Evolutionary conservation across 352 stramenopile species (phyloP).

Genomic region (Pythium myriotylum): DNA sequence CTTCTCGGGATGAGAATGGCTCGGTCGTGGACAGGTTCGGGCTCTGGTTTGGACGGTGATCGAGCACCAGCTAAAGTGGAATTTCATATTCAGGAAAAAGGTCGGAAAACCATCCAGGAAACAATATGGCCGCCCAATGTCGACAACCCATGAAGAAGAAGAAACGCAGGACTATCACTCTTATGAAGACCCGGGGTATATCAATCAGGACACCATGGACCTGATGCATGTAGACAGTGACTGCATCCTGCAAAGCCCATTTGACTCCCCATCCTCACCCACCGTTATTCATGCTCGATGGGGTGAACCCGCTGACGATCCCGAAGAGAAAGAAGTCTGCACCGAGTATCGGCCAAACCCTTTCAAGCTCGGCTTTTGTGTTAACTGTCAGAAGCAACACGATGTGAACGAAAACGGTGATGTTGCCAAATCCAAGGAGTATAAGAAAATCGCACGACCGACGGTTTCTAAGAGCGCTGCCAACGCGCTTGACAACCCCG

Average conservation of each 20-base stretch:
- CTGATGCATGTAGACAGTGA: slow-evolving; percentile 76
- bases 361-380: slow-evolving; percentile 87
- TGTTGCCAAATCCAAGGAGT: slow-evolving; percentile 70
- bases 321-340: slow-evolving; percentile 81
- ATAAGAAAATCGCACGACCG: slow-evolving; percentile 81
- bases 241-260: slow-evolving; percentile 73
- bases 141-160: slow-evolving; percentile 33
- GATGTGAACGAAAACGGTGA: slow-evolving; percentile 73
- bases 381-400: slow-evolving; percentile 91
- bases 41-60: neutral
- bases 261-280: slow-evolving; percentile 72
- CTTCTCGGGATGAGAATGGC: slow-evolving; percentile 5
- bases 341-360: slow-evolving; percentile 81
- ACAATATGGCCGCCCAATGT: slow-evolving; percentile 12
- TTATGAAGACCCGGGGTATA: slow-evolving; percentile 79
- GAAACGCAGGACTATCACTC: slow-evolving; percentile 54
- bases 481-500: slow-evolving; percentile 79
- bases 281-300: slow-evolving; percentile 86
- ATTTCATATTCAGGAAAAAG: slow-evolving; percentile 13
- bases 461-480: slow-evolving; percentile 73
- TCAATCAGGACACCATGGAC: slow-evolving; percentile 50
- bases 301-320: slow-evolving; percentile 81
- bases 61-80: neutral
- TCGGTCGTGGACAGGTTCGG: slow-evolving; percentile 8
- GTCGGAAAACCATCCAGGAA: slow-evolving; percentile 14